Evolutionary conservation across 2,329 filamentous ascomycete genomes (phyloP), one percentile per base, ranked within the genome.

Genomic region (Pseudogymnoascus sp.): DNA sequence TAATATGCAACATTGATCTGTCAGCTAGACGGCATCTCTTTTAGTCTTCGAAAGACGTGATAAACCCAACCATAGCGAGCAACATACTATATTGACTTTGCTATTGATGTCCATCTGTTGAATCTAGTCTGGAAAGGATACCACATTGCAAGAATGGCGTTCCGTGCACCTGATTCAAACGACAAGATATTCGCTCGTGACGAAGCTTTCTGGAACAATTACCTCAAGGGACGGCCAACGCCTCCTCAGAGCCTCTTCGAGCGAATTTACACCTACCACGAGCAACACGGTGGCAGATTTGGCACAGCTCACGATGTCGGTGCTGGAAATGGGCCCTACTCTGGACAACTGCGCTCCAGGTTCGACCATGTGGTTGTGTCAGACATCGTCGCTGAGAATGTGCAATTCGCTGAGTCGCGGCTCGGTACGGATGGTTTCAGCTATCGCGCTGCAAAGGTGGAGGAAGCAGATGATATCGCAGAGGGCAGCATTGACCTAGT

Each of bases 341-440:
- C 69, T 0, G 14, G 40, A 6, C 44, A 62, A 21, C 63, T 71
- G 11, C 64, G 66, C 3, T 42, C 63, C 13, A 62, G 40, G 7
- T 72, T 72, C 62, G 10, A 5, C 16, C 64, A 68, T 42, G 68
- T 72, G 53, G 64, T 72, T 24, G 63, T 71, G 13, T 70, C 69
- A 13, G 70, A 71, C 53, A 67, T 70, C 24, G 64, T 62, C 7
- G 16, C 62, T 3, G 53, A 63, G 21, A 70, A 69, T 53, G 63
- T 72, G 6, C 61, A 64, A 16, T 42, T 71, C 2, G 67, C 68
- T 1, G 14, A 53, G 8, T 16, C 42, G 5, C 65, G 68, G 6
- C 63, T 70, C 14, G 65, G 66, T 65, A 37, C 33, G 33, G 33
- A 35, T 35, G 33, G 33, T 35, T 35, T 35, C 33, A 66, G 60